Percentiles rank a stretch among this genome's conserved stretches.
Evolutionary conservation across 305 asterid genomes (phyloP).

Genomic region (Solanum hybrid): DNA sequence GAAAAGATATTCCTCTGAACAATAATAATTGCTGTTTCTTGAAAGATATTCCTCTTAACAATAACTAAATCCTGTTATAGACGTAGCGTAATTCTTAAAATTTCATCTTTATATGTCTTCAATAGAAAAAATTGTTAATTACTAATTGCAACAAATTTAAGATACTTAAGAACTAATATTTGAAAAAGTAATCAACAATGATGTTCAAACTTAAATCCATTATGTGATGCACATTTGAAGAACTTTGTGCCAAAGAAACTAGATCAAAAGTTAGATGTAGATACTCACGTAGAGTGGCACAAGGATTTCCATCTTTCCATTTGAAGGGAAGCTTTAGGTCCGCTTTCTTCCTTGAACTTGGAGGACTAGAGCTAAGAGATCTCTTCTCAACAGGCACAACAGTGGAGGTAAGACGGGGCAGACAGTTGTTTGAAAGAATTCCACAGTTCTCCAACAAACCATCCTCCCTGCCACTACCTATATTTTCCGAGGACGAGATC

Average conservation of each 20-base stretch:
- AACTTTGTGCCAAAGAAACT: background rate
- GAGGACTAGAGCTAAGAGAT: slow-evolving; percentile 61
- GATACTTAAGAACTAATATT: background rate
- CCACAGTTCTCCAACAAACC: slow-evolving; percentile 73
- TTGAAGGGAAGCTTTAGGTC: slow-evolving; percentile 59
- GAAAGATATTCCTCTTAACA: background rate
- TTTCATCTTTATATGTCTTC: background rate
- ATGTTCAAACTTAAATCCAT: background rate
- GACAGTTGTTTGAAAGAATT: slow-evolving; percentile 64
- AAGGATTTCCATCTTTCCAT: slow-evolving; percentile 83
- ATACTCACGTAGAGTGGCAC: slow-evolving; percentile 56
- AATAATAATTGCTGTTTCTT: background rate
- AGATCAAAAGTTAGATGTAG: background rate
- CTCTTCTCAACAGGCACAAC: slow-evolving; percentile 61
- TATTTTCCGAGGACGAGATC: slow-evolving; percentile 37
- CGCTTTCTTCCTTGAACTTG: slow-evolving; percentile 56
- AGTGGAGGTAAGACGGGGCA: slow-evolving; percentile 83
- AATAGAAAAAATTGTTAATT: background rate
- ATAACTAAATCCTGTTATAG: background rate
- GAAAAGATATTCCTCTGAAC: background rate
- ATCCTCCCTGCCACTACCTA: slow-evolving; percentile 20
- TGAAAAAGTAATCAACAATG: background rate
- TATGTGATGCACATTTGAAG: background rate
- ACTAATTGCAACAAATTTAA: background rate
- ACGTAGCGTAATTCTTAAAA: background rate